Evolutionary conservation across 495 filamentous ascomycete species (phyloP).

Genomic region (Jackrogersella multiformis): DNA sequence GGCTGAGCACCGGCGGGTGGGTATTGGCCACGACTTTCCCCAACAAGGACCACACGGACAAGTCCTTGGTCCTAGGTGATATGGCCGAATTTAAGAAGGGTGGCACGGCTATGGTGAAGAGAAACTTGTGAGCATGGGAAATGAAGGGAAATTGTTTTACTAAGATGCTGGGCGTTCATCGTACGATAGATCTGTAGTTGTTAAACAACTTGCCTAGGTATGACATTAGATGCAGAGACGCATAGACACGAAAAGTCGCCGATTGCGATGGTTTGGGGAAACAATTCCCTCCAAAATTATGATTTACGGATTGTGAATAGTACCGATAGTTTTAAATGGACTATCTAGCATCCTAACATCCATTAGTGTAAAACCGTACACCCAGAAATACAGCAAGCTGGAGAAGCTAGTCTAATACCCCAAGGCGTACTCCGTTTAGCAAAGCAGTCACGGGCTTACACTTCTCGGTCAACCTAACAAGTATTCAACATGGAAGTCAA

Average conservation of each 20-base stretch:
- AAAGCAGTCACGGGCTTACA: neutral
- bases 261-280: slow-evolving; percentile 19
- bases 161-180: neutral
- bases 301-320: neutral
- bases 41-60: slow-evolving; percentile 88
- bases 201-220: neutral
- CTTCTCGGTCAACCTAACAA: slow-evolving; percentile 55
- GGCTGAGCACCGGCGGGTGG: slow-evolving; percentile 69
- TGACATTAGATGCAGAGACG: slow-evolving; percentile 4
- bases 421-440: neutral
- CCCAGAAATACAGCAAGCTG: neutral
- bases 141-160: too few species aligned
- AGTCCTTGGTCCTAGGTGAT: slow-evolving; percentile 73
- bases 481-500: slow-evolving; percentile 70
- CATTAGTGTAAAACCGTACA: neutral
- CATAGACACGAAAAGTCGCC: slow-evolving; percentile 20
- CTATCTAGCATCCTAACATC: neutral
- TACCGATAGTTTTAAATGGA: neutral
- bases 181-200: slow-evolving; percentile 18
- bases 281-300: neutral
- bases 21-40: slow-evolving; percentile 95
- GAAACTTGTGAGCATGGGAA: slow-evolving; percentile 16
- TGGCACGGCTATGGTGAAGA: slow-evolving; percentile 87
- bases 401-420: neutral
- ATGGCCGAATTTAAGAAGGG: slow-evolving; percentile 81